Percentiles rank a stretch among this genome's conserved stretches.
Conservation (phyloP, 495 filamentous ascomycete genomes). For the Penicillium lividum region DNA sequence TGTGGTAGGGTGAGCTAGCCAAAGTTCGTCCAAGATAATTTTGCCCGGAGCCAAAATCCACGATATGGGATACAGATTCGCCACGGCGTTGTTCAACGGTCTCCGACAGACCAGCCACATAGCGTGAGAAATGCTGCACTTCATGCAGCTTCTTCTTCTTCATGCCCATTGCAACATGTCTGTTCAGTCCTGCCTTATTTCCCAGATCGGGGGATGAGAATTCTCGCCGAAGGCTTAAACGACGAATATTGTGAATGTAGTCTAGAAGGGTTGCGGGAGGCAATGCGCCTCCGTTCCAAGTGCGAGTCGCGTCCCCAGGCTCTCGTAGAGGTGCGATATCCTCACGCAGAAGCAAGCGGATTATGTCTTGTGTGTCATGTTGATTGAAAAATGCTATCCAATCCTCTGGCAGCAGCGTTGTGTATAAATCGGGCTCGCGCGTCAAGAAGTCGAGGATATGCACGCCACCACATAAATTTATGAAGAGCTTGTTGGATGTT, state of each 20-base stretch:
- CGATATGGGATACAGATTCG: conserved; percentile 73
- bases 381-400: conserved; percentile 78
- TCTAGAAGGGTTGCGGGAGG: conserved; percentile 68
- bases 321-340: conserved; percentile 50
- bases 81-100: conserved; percentile 56
- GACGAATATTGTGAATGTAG: conserved; percentile 75
- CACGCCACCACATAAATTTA: conserved; percentile 85
- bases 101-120: conserved; percentile 51
- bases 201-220: conserved; percentile 38
- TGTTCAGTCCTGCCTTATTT: conserved; percentile 53
- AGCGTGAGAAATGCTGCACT: conserved; percentile 67
- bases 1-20: conserved; percentile 80
- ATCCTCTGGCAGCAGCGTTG: conserved; percentile 66
- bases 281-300: conserved; percentile 53
- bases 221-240: conserved; percentile 64
- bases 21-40: conserved; percentile 91
- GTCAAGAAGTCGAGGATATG: conserved; percentile 97
- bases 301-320: conserved; percentile 7
- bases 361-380: conserved; percentile 67
- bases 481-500: conserved; percentile 74
- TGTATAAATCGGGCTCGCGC: conserved; percentile 76
- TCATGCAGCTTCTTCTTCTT: conserved; percentile 95
- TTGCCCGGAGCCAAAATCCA: conserved; percentile 95
- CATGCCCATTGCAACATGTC: conserved; percentile 84
- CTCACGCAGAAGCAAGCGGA: conserved; percentile 77